phyloP scores from a whole-genome alignment of 1,284 basidiomycete species.

The Melampsora americana region DNA sequence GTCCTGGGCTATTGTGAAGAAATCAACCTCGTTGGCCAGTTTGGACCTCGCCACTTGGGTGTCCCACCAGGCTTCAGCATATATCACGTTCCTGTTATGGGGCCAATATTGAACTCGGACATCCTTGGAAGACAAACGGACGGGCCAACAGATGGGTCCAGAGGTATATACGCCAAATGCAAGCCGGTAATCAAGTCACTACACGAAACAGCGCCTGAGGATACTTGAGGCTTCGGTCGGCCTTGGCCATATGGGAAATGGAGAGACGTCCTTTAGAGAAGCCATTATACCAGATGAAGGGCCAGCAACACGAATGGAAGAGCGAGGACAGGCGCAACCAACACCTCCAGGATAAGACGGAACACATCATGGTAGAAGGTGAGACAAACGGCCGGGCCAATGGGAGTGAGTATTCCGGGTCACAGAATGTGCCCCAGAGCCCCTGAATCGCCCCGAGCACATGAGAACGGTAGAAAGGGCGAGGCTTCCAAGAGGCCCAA shows the following conservation, averaged over 20 bases:
- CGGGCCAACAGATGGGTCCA: too few species aligned
- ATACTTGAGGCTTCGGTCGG: conserved; percentile 10
- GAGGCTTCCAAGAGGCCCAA: conserved; percentile 33
- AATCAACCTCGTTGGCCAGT: too few species aligned
- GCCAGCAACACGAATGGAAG: neutral
- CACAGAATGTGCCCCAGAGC: neutral
- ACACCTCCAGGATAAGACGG: conserved; percentile 10
- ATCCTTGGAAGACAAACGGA: too few species aligned
- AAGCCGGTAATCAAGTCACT: neutral
- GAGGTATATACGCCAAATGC: neutral
- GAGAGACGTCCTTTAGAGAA: neutral
- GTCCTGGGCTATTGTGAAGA: too few species aligned
- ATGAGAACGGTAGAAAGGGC: conserved; percentile 44
- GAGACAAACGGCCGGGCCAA: conserved; percentile 4
- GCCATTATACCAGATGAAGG: neutral
- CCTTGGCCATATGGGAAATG: neutral
- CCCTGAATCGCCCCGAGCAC: neutral
- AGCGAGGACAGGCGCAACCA: conserved; percentile 8
- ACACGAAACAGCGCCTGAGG: neutral
- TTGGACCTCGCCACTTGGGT: too few species aligned
- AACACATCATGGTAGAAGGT: neutral
- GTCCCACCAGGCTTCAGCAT: too few species aligned
- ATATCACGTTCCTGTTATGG: too few species aligned
- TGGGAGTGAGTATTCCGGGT: neutral
- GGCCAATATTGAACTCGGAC: too few species aligned